Evolutionary conservation across 2,329 filamentous ascomycete genomes (phyloP).

Genomic region (Pestalotiopsis sp.): DNA sequence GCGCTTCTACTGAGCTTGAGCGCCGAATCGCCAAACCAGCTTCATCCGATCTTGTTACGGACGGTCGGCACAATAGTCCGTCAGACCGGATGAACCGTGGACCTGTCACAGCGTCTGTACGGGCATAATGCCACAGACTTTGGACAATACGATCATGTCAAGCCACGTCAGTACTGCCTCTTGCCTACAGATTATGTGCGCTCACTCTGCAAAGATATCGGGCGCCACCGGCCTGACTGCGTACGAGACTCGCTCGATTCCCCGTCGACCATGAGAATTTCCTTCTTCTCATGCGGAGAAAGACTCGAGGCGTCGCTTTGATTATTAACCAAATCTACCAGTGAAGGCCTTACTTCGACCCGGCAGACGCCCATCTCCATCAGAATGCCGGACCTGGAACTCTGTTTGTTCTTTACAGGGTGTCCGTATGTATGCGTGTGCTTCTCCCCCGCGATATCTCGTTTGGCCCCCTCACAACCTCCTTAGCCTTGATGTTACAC

Average conservation of each 20-base stretch:
- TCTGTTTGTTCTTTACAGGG: neutral
- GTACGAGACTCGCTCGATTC: neutral
- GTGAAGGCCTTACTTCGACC: neutral
- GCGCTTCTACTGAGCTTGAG: neutral
- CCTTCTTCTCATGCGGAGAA: neutral
- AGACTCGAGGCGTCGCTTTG: neutral
- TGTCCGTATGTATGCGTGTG: neutral
- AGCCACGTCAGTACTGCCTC: neutral
- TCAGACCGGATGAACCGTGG: neutral
- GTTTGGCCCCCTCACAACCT: neutral
- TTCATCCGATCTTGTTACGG: neutral
- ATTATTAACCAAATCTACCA: neutral
- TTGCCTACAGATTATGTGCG: neutral
- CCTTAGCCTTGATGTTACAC: conserved; percentile 6
- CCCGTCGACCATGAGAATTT: neutral
- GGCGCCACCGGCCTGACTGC: neutral
- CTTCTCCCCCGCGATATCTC: neutral
- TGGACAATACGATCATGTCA: neutral
- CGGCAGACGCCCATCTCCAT: neutral
- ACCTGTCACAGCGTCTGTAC: neutral
- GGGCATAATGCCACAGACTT: neutral
- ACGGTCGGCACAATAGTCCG: neutral
- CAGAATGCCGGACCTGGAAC: neutral
- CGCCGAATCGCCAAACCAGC: neutral
- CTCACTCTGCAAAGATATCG: neutral